Conservation (phyloP, 768 basidiomycete species). For the Strobilomyces echinocephalus region DNA sequence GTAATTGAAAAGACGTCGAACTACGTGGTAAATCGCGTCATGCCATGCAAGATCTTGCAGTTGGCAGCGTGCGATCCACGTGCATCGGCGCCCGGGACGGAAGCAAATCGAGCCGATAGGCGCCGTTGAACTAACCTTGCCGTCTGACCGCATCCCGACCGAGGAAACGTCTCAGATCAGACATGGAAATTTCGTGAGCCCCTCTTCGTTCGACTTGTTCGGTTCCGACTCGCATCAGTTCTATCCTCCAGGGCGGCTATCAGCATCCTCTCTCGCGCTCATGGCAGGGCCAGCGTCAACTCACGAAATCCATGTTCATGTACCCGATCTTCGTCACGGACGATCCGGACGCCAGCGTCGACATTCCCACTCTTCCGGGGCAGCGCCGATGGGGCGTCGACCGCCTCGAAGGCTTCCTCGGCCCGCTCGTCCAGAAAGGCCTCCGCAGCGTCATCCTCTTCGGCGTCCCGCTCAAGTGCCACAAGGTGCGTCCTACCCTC, state of each 20-base stretch:
- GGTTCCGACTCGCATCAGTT: slow-evolving; percentile 36
- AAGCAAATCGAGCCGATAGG: background rate
- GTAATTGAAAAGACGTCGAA: background rate
- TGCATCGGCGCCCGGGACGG: background rate
- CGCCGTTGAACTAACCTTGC: background rate
- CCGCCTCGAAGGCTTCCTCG: slow-evolving; percentile 79
- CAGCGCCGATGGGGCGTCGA: slow-evolving; percentile 96
- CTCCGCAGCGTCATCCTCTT: slow-evolving; percentile 91
- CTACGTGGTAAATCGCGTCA: background rate
- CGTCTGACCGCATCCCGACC: background rate
- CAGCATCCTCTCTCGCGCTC: slow-evolving; percentile 83
- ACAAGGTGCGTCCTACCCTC: slow-evolving; percentile 49
- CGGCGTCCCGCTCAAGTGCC: slow-evolving; percentile 79
- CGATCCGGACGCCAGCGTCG: slow-evolving; percentile 78
- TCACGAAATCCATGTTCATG: slow-evolving; percentile 94
- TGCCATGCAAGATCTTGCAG: too few relatives aligned
- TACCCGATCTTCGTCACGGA: slow-evolving; percentile 99
- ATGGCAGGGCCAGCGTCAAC: slow-evolving; percentile 78
- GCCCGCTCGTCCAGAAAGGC: slow-evolving; percentile 85
- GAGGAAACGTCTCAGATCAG: background rate
- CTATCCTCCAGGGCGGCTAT: slow-evolving; percentile 89
- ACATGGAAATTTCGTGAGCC: slow-evolving; percentile 46
- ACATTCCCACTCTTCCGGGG: slow-evolving; percentile 74
- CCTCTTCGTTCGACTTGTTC: background rate
- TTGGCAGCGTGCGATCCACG: background rate